Base-by-base conservation (phyloP, 257 asterid species). In the Ophiorrhiza pumila region DNA sequence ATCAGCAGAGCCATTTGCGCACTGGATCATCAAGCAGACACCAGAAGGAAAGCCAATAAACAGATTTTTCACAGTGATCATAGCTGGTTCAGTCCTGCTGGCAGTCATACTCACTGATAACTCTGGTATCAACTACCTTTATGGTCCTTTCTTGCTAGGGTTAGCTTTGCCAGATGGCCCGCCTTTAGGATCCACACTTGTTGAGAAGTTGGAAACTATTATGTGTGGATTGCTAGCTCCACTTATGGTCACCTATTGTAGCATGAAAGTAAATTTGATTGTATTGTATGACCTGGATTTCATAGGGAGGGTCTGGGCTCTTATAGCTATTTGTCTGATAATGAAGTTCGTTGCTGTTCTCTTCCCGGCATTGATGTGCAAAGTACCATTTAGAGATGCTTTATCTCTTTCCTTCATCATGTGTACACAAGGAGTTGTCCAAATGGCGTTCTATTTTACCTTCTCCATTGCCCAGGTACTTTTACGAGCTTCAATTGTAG, bases 111-210 rank as follows among this genome's bases (percentile, higher is more conserved):
- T 91, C 23, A 83, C 89, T 0, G 94, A 88, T 71, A 91, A 88
- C 39, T 87, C 83, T 23, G 98, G 97, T 7, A 77, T 91, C 39
- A 75, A 82, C 72, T 89, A 83, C 72, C 88, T 84, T 80, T 87
- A 88, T 20, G 98, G 98, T 13, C 96, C 98, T 0, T 93, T 93
- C 69, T 23, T 93, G 49, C 83, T 93, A 3, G 98, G 98, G 4
- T 76, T 93, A 67, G 86, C 80, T 0, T 87, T 91, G 64, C 98
- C 98, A 0, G 95, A 87, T 18, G 98, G 98, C n/a, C 98, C 98
- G 0, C 98, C 98, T 39, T 60, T 93, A 34, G 98, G 98, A 34
- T 81, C 98, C 8, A 88, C 97, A 9, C 71, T 93, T 58, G 96
- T 84, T 62, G 91, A 93, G 29, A 83, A 84, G 78, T 66, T 93